Conservation (phyloP, 164 flowering plant species). For the Annona squamosa region DNA sequence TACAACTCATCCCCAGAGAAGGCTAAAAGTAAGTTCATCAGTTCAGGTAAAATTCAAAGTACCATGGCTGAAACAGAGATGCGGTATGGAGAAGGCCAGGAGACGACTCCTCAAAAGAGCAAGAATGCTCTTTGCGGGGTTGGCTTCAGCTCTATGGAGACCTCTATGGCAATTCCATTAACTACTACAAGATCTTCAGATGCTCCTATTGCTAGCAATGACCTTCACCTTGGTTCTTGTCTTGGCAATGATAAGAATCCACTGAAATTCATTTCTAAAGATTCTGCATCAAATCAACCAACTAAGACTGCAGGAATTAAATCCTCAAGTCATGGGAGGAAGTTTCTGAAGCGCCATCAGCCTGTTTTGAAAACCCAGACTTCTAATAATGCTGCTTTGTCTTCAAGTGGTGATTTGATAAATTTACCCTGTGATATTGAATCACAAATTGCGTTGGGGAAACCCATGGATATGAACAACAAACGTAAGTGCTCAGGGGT, state of each 20-base stretch:
- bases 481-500: background rate
- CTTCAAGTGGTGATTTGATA: conserved; percentile 4
- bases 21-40: conserved; percentile 2
- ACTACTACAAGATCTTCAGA: conserved; percentile 13
- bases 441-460: background rate
- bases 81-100: conserved; percentile 13
- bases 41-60: conserved; percentile 11
- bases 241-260: conserved; percentile 4
- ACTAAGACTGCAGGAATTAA: conserved; percentile 6
- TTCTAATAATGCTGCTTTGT: conserved; percentile 8
- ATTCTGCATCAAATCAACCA: conserved; percentile 8
- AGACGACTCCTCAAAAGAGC: conserved; percentile 31
- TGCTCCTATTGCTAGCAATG: conserved; percentile 3
- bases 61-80: conserved; percentile 11
- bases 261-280: conserved; percentile 7
- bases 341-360: conserved; percentile 11
- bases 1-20: conserved; percentile 7
- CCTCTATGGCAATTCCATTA: conserved; percentile 5
- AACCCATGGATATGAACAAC: background rate
- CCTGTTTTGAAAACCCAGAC: conserved; percentile 12
- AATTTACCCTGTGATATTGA: background rate
- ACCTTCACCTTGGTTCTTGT: background rate
- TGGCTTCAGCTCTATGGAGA: conserved; percentile 19
- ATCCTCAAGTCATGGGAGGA: background rate
- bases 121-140: conserved; percentile 17